These are phyloP conservation scores for Aureobasidium subglaciale DNA, from an alignment of 2,329 filamentous ascomycete species.

Conservation along the genomic window DNA sequence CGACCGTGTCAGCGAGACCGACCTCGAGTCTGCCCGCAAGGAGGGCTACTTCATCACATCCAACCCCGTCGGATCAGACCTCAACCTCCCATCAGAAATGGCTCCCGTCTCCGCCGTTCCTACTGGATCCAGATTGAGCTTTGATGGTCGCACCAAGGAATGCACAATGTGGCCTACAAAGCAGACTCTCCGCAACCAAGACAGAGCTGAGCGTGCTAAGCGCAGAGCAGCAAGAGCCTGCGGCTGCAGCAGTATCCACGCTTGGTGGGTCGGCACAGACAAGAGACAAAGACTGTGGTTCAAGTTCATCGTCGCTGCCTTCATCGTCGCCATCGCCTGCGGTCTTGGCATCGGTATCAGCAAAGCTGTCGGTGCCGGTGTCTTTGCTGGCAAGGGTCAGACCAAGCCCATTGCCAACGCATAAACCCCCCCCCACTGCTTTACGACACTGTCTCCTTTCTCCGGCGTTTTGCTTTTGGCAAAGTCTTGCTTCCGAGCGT, in stretches of 20 bases:
- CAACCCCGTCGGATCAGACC: constrained; percentile 32
- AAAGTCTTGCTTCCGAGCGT: background rate
- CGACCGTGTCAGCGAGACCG: constrained; percentile 30
- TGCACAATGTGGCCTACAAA: constrained; percentile 47
- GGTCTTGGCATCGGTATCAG: constrained; percentile 44
- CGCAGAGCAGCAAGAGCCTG: constrained; percentile 28
- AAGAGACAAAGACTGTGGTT: constrained; percentile 38
- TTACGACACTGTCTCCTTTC: background rate
- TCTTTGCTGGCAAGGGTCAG: constrained; percentile 36
- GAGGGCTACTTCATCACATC: constrained; percentile 26
- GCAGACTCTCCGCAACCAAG: constrained; percentile 38
- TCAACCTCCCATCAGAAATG: constrained; percentile 26
- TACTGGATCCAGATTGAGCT: constrained; percentile 13
- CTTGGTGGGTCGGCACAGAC: constrained; percentile 33
- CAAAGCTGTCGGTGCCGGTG: constrained; percentile 41
- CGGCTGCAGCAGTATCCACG: constrained; percentile 25
- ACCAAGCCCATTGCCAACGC: constrained; percentile 22
- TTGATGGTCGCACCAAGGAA: constrained; percentile 35
- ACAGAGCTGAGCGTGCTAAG: constrained; percentile 28
- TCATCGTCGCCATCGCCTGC: constrained; percentile 40
- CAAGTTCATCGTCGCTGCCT: constrained; percentile 39
- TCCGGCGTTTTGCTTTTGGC: background rate
- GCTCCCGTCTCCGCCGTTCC: background rate
- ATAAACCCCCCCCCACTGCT: no score
- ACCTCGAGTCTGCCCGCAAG: constrained; percentile 31